Evolutionary conservation across 2,329 filamentous ascomycete genomes (phyloP), one percentile per base, ranked within the genome.

Genomic region (Epichloe sibirici): DNA sequence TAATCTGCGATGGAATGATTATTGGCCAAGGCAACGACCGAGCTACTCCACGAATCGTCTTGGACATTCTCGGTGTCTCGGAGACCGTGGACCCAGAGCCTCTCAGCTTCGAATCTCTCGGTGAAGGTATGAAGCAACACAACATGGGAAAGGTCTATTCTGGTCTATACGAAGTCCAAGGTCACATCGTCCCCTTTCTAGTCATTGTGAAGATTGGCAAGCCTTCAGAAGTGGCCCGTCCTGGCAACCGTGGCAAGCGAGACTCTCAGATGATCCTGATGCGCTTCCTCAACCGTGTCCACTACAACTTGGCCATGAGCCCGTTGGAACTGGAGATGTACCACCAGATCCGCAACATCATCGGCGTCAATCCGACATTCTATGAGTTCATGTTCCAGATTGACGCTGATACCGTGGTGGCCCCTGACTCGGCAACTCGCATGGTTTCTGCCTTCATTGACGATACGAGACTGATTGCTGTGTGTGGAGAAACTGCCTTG

Each of bases 91-190:
- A 98, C 63, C 93, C 94, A 0, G 91, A 97, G 66, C 89, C 93
- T 3, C 77, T 98, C 53, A 96, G 90, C 75, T 98, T 98, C 62
- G 91, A 98, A 67, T 91, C 89, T 65, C 79, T 98, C 38, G 93
- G 93, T 54, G 91, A 97, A 70, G 93, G 93, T 66, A 81, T 86
- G 71, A 95, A 95, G 73, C 93, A 97, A 69, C 93, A 97, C 75
- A 98, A 98, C 70, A 97, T 97, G 91, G 93, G 88, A 69, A 98
- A 98, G 71, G 83, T 96, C 58, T 98, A 98, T 71, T 96, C 93
- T 21, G 93, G 93, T 64, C 76, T 98, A 5, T 98, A 98, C 67
- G 93, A 98, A 71, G 90, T 96, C 6, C 88, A 96, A 65, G 93
- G 93, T 57, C 91, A 98, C 66, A 97, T 98, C 59, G 93, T 98